phyloP scores from a whole-genome alignment of 192 early-diverging fungal genomes.

The Coemansia sp. region DNA sequence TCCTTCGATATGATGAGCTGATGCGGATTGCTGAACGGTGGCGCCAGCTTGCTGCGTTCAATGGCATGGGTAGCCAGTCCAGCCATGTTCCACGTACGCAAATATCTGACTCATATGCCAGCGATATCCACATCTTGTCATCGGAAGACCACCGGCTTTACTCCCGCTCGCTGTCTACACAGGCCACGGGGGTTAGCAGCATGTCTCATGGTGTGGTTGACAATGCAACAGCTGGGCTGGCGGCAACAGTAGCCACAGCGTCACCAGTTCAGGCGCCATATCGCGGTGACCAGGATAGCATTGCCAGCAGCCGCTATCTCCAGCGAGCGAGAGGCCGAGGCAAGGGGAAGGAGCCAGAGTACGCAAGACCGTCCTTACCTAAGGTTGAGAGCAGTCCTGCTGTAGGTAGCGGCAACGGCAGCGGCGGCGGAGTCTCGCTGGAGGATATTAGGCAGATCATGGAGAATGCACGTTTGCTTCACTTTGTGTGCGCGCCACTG shows the following conservation, averaged over 20 bases:
- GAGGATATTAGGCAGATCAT: constrained; percentile 46
- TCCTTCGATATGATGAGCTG: constrained; percentile 53
- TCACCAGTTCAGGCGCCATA: constrained; percentile 26
- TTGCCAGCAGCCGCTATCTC: background rate
- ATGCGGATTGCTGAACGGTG: constrained; percentile 55
- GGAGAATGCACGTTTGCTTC: constrained; percentile 48
- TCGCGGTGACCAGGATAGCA: constrained; percentile 15
- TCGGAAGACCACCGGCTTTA: constrained; percentile 10
- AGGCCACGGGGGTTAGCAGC: constrained; percentile 2
- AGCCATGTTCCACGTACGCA: constrained; percentile 16
- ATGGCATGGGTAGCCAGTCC: constrained; percentile 9
- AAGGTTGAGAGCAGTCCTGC: constrained; percentile 1
- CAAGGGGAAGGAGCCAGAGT: background rate
- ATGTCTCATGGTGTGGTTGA: background rate
- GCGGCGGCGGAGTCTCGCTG: constrained; percentile 22
- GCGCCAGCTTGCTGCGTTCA: constrained; percentile 36
- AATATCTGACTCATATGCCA: constrained; percentile 10
- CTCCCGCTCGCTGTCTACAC: constrained; percentile 7
- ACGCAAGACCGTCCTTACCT: background rate
- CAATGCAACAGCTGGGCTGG: background rate
- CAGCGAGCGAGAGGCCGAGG: background rate
- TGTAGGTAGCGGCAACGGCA: constrained; percentile 1
- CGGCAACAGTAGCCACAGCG: background rate
- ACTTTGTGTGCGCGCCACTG: constrained; percentile 52
- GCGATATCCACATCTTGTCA: constrained; percentile 23